Base-by-base conservation (phyloP, 768 basidiomycete species). In the Antrodiella citrinella region DNA sequence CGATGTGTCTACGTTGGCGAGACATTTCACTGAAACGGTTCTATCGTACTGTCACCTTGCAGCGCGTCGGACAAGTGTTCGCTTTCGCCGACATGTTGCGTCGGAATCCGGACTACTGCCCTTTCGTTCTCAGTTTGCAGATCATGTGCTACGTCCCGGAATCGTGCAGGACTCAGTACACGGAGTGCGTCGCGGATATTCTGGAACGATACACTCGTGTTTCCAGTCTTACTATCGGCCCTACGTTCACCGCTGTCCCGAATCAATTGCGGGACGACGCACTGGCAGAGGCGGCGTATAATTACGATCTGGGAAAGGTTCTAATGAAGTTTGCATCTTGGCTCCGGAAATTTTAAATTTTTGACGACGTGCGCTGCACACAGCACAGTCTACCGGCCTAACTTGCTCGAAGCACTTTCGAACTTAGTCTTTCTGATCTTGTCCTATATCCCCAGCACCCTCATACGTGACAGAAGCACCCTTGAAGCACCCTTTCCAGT, bases 1-100 rank as follows among this genome's bases (percentile, higher is more conserved):
- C 41, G 12, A 38, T 52, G 4, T 52, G 47, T 25, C 24, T 23
- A 20, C 9, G 12, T 5, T 52, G 51, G 51, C 9, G 23, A 4
- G 2, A 10, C 4, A 19, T 39, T 4, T 47, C 47, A 7, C 18
- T 44, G 11, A 18, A 26, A 9, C 35, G 20, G 3, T 40, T 52
- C 22, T 52, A 52, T 40, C 20, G 25, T 10, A n/a, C 38, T 41
- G 24, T 52, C 18, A 21, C 41, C 5, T 10, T 52, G 3, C 48
- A 39, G 11, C 35, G 38, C 15, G 15, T 30, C 20, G 39, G 45
- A 4, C 51, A 52, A 39, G n/a, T 52, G n/a, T 18, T 15, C 39
- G 30, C 40, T 5, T 20, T 52, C 3, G 11, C 2, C 3, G 10
- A 21, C 47, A 52, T 47, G 22, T 4, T 49, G 15, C 47, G 15